Evolutionary conservation across 495 filamentous ascomycete species (phyloP), one percentile per base, ranked within the genome.

Genomic region (Clohesyomyces aquaticus): DNA sequence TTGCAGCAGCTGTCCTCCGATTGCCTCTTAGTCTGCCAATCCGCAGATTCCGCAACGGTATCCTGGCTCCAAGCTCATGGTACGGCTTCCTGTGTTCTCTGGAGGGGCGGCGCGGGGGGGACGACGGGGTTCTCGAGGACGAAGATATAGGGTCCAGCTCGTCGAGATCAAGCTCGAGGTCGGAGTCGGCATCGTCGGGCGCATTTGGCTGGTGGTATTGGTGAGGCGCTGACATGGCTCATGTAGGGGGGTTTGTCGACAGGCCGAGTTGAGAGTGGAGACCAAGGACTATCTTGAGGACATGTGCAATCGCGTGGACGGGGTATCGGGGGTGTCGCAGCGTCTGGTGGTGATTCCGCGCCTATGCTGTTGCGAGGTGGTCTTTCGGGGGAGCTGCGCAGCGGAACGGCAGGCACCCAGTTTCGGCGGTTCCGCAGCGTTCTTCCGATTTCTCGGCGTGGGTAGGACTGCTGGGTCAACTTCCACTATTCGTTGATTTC

Each of bases 151-250:
- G 76, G 48, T 77, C 76, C 28, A 77, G 73, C 56, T 77, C 76
- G 41, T 77, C 76, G 57, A 74, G 64, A 57, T 77, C 75, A 46
- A 72, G 69, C 42, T 76, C 75, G 42, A 67, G 58, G 68, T 77
- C 75, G 53, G 70, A 70, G 35, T 68, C 55, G 50, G 58, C 43
- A 26, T 67, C 61, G 66, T 72, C 63, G 28, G 68, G 71, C 14
- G 71, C 63, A 45, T 72, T 66, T 42, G 71, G 70, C 50, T 69
- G 61, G 65, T 74, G 67, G 60, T 72, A 72, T 65, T 65, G 64
- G 59, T 74, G 66, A 50, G 70, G 59, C n/a, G 54, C 61, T 19
- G 65, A 65, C 75, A 77, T 77, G 65, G 63, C 59, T 71, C 73
- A 73, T 73, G 55, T 29, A 49, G 22, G 45, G 21, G 45, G n/a